phyloP scores from a whole-genome alignment of 2,329 filamentous ascomycete genomes.

The Fusarium sulawesiense region DNA sequence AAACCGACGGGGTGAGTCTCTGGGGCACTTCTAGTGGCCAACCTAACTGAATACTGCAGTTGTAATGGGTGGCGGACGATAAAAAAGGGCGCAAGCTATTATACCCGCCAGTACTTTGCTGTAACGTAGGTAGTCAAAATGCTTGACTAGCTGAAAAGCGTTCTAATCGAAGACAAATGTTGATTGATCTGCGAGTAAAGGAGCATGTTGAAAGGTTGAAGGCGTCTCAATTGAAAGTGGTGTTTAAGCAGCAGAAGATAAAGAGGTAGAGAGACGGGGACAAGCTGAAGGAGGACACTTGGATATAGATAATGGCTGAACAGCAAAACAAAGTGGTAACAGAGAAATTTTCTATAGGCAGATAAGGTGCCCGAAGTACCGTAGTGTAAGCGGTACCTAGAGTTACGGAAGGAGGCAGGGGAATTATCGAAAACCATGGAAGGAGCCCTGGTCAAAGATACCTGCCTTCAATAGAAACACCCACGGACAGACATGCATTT shows the following conservation, averaged over 20 bases:
- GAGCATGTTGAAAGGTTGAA: conserved; percentile 24
- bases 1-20: conserved; percentile 21
- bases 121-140: conserved; percentile 19
- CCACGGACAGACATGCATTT: neutral
- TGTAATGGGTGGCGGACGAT: conserved; percentile 5
- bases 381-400: conserved; percentile 3
- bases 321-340: neutral
- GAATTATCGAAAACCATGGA: conserved; percentile 11
- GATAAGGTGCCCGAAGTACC: conserved; percentile 4
- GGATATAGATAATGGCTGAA: neutral
- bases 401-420: conserved; percentile 2
- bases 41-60: neutral
- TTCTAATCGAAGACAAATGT: conserved; percentile 18
- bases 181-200: conserved; percentile 12
- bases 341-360: conserved; percentile 15
- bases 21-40: conserved; percentile 27
- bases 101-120: neutral
- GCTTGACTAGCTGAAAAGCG: conserved; percentile 26
- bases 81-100: conserved; percentile 14
- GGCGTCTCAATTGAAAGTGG: neutral
- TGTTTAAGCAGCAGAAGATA: neutral
- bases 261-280: conserved; percentile 1
- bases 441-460: conserved; percentile 6
- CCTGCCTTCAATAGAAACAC: neutral
- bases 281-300: conserved; percentile 1